Conservation (phyloP, 495 filamentous ascomycete species). For the Tuber indicum region DNA sequence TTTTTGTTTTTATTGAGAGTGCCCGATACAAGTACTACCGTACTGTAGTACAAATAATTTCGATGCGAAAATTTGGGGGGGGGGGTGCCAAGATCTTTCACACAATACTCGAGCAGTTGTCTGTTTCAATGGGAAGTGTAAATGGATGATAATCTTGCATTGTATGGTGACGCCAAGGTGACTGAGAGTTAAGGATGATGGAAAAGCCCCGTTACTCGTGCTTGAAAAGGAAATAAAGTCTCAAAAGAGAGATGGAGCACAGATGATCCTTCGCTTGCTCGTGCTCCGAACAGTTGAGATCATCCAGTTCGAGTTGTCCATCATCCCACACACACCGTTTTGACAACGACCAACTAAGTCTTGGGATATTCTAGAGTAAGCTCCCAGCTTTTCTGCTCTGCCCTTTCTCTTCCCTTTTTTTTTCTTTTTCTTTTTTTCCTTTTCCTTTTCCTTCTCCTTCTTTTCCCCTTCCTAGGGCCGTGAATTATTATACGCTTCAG, state of each 20-base stretch:
- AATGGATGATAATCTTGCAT: too few species aligned
- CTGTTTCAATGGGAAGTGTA: too few species aligned
- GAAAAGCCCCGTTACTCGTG: too few species aligned
- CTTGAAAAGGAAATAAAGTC: too few species aligned
- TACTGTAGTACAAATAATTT: too few species aligned
- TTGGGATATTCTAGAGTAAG: background rate
- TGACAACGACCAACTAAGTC: background rate
- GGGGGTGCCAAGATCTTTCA: too few species aligned
- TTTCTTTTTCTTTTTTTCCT: background rate
- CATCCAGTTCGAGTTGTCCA: background rate
- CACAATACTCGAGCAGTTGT: too few species aligned
- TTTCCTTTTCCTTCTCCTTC: slow-evolving; percentile 13
- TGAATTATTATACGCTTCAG: background rate
- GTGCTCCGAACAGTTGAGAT: background rate
- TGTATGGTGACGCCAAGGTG: too few species aligned
- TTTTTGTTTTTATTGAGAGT: too few species aligned
- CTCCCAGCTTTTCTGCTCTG: background rate
- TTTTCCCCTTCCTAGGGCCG: background rate
- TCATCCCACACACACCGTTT: background rate
- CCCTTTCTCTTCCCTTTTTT: slow-evolving; percentile 3
- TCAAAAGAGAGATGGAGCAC: background rate
- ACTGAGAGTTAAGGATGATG: too few species aligned
- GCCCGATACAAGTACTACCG: too few species aligned
- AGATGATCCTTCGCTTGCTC: background rate
- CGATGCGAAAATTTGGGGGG: too few species aligned